Evolutionary conservation across 345 rosid genomes (phyloP).

Genomic region (Moringa oleifera): DNA sequence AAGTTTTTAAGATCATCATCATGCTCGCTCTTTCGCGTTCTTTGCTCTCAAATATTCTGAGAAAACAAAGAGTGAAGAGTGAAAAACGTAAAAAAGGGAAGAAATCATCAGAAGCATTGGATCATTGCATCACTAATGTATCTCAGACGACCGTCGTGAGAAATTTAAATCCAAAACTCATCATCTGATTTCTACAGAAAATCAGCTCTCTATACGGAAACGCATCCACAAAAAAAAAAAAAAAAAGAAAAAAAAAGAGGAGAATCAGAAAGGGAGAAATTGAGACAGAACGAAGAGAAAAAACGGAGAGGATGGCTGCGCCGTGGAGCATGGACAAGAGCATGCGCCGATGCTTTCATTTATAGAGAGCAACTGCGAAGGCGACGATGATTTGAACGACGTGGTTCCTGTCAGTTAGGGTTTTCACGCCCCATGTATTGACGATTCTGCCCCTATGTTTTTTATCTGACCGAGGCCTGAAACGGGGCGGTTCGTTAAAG

Average conservation of each 20-base stretch:
- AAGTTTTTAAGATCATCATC: conserved; percentile 13
- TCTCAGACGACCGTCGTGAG: conserved; percentile 88
- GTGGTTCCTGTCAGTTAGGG: background rate
- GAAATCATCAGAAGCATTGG: conserved; percentile 42
- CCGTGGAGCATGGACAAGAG: background rate
- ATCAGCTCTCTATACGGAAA: background rate
- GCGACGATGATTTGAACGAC: background rate
- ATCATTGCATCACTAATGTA: conserved; percentile 33
- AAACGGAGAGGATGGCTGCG: background rate
- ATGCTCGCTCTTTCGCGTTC: background rate
- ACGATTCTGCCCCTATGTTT: background rate
- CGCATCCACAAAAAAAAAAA: background rate
- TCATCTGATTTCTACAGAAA: conserved; percentile 32
- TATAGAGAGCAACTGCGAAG: background rate
- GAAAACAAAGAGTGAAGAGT: background rate
- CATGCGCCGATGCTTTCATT: background rate
- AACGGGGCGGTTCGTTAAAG: background rate
- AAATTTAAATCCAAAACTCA: conserved; percentile 42
- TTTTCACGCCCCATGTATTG: background rate
- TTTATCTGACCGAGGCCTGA: background rate
- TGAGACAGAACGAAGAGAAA: too few species aligned
- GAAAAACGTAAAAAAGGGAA: background rate
- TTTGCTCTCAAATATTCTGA: too few species aligned
- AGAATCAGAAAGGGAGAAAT: too few species aligned
- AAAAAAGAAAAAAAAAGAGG: too few species aligned